A percentile compares a stretch with the other conserved stretches of the same genome.
These are phyloP conservation scores for Rubroboletus satanas DNA, from an alignment of 768 basidiomycete genomes.

Conservation along the genomic window DNA sequence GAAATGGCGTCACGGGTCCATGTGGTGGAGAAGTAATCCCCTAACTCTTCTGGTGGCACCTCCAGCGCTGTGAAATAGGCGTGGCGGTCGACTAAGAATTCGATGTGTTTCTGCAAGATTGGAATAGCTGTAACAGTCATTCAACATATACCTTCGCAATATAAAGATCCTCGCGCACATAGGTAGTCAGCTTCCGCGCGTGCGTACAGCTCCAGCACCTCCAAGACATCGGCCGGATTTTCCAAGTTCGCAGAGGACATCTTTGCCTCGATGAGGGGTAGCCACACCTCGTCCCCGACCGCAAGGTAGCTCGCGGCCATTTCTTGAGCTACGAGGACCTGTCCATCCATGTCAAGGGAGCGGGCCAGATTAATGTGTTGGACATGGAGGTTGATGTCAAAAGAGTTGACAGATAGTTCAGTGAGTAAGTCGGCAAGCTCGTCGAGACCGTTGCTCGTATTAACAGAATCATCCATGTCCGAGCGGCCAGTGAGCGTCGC, in stretches of 20 bases:
- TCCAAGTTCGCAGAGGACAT: slow-evolving; percentile 46
- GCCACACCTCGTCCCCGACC: slow-evolving; percentile 69
- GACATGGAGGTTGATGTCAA: slow-evolving; percentile 59
- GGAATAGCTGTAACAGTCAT: slow-evolving; percentile 58
- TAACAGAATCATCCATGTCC: slow-evolving; percentile 48
- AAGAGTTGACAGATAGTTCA: slow-evolving; percentile 54
- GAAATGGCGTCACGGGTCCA: slow-evolving; percentile 59
- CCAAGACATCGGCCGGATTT: slow-evolving; percentile 47
- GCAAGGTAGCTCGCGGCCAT: slow-evolving; percentile 63
- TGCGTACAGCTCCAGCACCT: slow-evolving; percentile 57
- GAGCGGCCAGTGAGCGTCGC: neutral
- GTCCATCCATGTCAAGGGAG: slow-evolving; percentile 53
- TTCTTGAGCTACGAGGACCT: slow-evolving; percentile 58
- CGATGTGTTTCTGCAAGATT: slow-evolving; percentile 62
- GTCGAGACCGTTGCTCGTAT: slow-evolving; percentile 47
- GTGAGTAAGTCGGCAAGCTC: slow-evolving; percentile 59
- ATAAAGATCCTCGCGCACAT: slow-evolving; percentile 49
- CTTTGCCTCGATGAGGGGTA: slow-evolving; percentile 61
- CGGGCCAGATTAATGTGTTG: slow-evolving; percentile 63
- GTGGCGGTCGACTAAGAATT: slow-evolving; percentile 48
- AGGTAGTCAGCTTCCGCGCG: slow-evolving; percentile 74
- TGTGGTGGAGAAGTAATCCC: slow-evolving; percentile 54
- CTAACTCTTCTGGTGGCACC: slow-evolving; percentile 45
- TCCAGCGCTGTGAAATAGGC: slow-evolving; percentile 35
- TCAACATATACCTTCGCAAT: slow-evolving; percentile 14